phyloP scores from a whole-genome alignment of 192 early-diverging fungal species.

The Thamnidium elegans region DNA sequence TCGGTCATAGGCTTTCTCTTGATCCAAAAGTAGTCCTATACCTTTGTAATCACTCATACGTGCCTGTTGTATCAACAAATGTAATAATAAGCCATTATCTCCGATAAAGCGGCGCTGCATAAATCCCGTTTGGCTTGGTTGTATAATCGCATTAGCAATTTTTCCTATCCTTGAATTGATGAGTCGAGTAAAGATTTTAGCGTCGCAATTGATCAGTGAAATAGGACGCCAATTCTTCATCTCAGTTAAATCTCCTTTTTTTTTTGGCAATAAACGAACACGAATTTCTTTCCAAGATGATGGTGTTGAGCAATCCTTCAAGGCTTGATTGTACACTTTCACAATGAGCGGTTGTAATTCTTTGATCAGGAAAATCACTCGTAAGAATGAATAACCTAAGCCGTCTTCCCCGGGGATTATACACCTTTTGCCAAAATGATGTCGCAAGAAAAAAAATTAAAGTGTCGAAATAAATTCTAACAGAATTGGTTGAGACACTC shows the following conservation, averaged over 20 bases:
- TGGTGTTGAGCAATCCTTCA: too few relatives aligned
- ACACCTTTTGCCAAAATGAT: too few relatives aligned
- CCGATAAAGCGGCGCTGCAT: constrained; percentile 6
- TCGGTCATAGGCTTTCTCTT: constrained; percentile 34
- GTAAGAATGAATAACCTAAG: too few relatives aligned
- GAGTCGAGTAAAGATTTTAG: constrained; percentile 12
- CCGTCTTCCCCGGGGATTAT: too few relatives aligned
- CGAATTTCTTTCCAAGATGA: not conserved
- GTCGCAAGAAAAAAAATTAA: too few relatives aligned
- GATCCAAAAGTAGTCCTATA: constrained; percentile 24
- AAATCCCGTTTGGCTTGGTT: constrained; percentile 19
- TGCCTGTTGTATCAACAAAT: not conserved
- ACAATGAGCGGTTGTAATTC: too few relatives aligned
- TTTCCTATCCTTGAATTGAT: not conserved
- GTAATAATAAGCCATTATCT: constrained; percentile 15
- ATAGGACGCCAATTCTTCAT: constrained; percentile 21
- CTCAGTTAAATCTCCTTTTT: constrained; percentile 18
- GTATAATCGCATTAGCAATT: not conserved
- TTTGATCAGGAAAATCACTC: too few relatives aligned
- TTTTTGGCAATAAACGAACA: constrained; percentile 22
- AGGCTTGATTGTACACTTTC: too few relatives aligned
- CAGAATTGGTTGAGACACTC: too few relatives aligned
- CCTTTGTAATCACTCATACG: not conserved
- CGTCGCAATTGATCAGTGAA: constrained; percentile 14
- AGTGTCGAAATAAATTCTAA: too few relatives aligned